phyloP scores from a whole-genome alignment of 2,329 filamentous ascomycete genomes.

The Cladobotryum protrusum region DNA sequence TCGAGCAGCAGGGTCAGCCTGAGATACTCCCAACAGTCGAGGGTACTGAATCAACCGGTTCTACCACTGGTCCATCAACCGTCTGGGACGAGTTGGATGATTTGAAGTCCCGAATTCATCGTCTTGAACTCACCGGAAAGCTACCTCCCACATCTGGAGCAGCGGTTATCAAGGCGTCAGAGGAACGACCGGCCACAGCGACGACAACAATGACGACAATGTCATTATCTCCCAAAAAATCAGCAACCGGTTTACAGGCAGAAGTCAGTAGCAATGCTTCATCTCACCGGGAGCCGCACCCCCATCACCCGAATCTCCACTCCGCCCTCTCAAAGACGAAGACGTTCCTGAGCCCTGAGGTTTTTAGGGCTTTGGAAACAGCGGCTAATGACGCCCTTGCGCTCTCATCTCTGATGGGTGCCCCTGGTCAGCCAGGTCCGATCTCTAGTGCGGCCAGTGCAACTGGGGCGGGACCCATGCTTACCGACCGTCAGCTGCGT shows the following conservation, averaged over 20 bases:
- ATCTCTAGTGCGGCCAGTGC: constrained; percentile 62
- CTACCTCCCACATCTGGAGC: constrained; percentile 75
- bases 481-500: constrained; percentile 77
- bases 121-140: constrained; percentile 84
- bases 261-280: constrained; percentile 37
- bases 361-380: constrained; percentile 74
- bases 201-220: constrained; percentile 87
- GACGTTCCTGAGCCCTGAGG: constrained; percentile 58
- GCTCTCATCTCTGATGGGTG: constrained; percentile 72
- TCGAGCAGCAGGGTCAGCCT: constrained; percentile 24
- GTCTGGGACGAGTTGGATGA: constrained; percentile 98
- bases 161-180: constrained; percentile 65
- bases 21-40: constrained; percentile 43
- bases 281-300: constrained; percentile 57
- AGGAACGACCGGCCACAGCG: constrained; percentile 82
- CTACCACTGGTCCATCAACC: constrained; percentile 82
- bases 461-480: constrained; percentile 46
- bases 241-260: constrained; percentile 18
- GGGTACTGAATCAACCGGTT: constrained; percentile 79
- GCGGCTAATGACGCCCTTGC: constrained; percentile 76
- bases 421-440: constrained; percentile 59
- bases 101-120: constrained; percentile 84
- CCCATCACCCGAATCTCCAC: constrained; percentile 74
- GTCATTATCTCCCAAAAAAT: constrained; percentile 78
- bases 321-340: constrained; percentile 77